Base-by-base conservation (phyloP, 768 basidiomycete species). In the Fomitopsis serialis region DNA sequence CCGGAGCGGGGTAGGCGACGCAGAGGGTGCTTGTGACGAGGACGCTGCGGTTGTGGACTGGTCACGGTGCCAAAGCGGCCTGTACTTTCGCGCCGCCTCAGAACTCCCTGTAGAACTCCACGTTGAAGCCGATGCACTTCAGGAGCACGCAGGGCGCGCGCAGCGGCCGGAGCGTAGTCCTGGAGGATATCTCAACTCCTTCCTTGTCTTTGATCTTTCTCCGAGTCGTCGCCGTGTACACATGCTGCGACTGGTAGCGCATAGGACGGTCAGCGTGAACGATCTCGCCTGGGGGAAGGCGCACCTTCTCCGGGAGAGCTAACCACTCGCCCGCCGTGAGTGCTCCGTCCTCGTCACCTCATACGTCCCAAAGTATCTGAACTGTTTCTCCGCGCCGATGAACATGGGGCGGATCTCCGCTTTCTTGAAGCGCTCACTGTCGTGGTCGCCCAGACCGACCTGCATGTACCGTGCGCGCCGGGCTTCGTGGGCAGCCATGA, bases 391-490 rank as follows among this genome's bases (percentile, higher is more conserved):
- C 29, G 72, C 59, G 2, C 75, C 74, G 17, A 81, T 68, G 52
- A 81, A 81, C 8, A 81, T 54, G 52, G 78, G 71, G 21, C 72
- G 72, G 10, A 65, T 58, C 32, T 76, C 73, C 13, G 74, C 67
- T 37, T 64, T 55, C 59, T 58, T 54, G 58, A 80, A 80, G 7
- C 71, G 70, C 37, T 72, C 65, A 42, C 68, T 66, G 40, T 81
- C 79, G 40, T 55, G 47, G 5, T 65, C 70, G 9, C 75, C 75
- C 48, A 80, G 68, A 17, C 78, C 80, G 24, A 81, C 78, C 44
- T 81, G 80, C 66, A 82, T 77, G 58, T 73, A 82, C 1, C 80
- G 53, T 80, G 77, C 49, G 74, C 62, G 9, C 79, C 80, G 10
- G 78, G 77, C 1, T 51, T 60, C 5, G 66, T 62, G 2, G 80